Percentiles rank a stretch among this genome's conserved stretches.
These are phyloP conservation scores for Raphanus raphanistrum DNA, from an alignment of 345 rosid species.

Conservation along the genomic window DNA sequence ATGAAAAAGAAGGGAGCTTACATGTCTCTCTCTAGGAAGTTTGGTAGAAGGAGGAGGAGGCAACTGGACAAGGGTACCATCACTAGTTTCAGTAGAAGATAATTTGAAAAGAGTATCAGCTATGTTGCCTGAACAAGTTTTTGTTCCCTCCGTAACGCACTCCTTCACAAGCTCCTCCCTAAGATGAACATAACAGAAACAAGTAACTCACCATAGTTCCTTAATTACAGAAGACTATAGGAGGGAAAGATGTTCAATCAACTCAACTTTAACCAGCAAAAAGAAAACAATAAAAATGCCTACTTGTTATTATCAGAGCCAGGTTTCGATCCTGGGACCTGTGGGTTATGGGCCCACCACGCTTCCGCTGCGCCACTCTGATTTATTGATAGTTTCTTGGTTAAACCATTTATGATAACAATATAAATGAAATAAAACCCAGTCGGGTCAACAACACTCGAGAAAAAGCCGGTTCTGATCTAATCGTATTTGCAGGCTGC, in stretches of 20 bases:
- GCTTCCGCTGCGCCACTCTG: constrained; percentile 94
- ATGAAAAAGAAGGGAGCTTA: constrained; percentile 30
- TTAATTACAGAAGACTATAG: neutral
- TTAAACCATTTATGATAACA: too few relatives aligned
- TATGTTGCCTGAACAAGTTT: constrained; percentile 72
- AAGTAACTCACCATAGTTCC: neutral
- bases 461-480: neutral
- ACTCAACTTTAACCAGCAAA: too few relatives aligned
- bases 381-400: neutral
- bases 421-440: too few relatives aligned
- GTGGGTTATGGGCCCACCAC: constrained; percentile 88
- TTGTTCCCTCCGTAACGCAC: constrained; percentile 58
- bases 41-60: constrained; percentile 71
- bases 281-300: neutral
- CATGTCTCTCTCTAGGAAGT: constrained; percentile 88
- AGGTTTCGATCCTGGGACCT: constrained; percentile 85
- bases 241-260: neutral
- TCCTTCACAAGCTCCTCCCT: constrained; percentile 73
- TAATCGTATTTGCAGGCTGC: neutral
- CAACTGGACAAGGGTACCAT: constrained; percentile 78
- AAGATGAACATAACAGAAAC: constrained; percentile 10
- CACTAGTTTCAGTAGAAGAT: constrained; percentile 71
- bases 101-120: constrained; percentile 67
- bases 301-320: constrained; percentile 52
- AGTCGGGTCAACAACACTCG: neutral